Conservation (phyloP, 2,329 filamentous ascomycete genomes). For the Colletotrichum tabaci region DNA sequence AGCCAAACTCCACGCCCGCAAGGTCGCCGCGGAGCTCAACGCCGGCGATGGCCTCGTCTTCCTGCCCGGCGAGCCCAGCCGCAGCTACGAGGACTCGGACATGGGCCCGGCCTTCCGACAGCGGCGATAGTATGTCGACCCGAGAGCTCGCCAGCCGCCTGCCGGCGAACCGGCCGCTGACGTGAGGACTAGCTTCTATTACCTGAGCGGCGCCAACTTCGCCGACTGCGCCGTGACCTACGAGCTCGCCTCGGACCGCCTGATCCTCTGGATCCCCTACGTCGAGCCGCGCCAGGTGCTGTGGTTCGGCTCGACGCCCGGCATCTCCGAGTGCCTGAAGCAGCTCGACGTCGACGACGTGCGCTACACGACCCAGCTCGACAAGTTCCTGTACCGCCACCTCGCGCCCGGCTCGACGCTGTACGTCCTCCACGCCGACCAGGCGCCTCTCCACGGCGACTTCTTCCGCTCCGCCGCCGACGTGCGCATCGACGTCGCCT, state of each 20-base stretch:
- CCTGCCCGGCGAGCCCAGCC: slow-evolving; percentile 66
- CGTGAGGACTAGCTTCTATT: slow-evolving; percentile 66
- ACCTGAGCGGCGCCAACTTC: slow-evolving; percentile 69
- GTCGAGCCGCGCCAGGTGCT: slow-evolving; percentile 74
- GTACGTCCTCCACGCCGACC: slow-evolving; percentile 62
- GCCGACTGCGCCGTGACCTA: slow-evolving; percentile 71
- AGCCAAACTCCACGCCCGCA: slow-evolving; percentile 72
- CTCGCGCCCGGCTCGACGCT: slow-evolving; percentile 55
- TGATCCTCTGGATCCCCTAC: slow-evolving; percentile 82
- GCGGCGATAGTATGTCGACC: slow-evolving; percentile 67
- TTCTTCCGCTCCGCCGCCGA: slow-evolving; percentile 46
- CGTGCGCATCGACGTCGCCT: slow-evolving; percentile 62
- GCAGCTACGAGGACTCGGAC: slow-evolving; percentile 72
- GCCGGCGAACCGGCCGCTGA: not conserved
- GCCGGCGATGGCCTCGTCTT: slow-evolving; percentile 68
- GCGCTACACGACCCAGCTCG: slow-evolving; percentile 66
- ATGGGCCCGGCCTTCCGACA: slow-evolving; percentile 70
- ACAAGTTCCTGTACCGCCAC: slow-evolving; percentile 62
- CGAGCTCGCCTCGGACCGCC: slow-evolving; percentile 70
- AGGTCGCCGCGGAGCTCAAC: slow-evolving; percentile 67
- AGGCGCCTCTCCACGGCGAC: slow-evolving; percentile 53
- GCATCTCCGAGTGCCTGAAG: slow-evolving; percentile 71
- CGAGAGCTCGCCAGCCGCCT: slow-evolving; percentile 26
- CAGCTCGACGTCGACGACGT: slow-evolving; percentile 81
- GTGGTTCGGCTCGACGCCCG: slow-evolving; percentile 75